Conservation (phyloP, 2,329 filamentous ascomycete genomes). For the Sarocladium brachiariae region DNA sequence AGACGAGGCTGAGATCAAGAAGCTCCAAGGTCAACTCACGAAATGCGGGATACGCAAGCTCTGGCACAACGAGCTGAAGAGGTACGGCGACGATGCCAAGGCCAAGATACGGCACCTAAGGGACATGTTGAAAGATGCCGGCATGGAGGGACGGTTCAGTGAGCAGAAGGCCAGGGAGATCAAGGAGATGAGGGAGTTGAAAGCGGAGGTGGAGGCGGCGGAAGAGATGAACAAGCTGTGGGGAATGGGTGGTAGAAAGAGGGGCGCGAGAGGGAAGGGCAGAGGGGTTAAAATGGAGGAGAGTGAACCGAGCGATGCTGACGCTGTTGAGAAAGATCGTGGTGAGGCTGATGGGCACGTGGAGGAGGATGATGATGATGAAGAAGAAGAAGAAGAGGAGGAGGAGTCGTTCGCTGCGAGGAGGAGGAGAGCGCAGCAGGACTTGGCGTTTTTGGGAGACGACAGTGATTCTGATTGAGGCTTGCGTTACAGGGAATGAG, state of each 20-base stretch:
- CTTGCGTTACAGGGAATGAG: too few species aligned
- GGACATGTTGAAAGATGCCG: constrained; percentile 68
- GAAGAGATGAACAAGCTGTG: constrained; percentile 74
- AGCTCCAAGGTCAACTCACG: constrained; percentile 73
- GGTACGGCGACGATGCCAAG: constrained; percentile 60
- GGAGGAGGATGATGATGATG: constrained; percentile 21
- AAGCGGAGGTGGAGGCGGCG: constrained; percentile 77
- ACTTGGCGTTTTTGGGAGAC: constrained; percentile 60
- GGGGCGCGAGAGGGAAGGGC: constrained; percentile 31
- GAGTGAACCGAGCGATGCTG: too few species aligned
- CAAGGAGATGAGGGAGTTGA: constrained; percentile 77
- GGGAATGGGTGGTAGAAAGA: constrained; percentile 46
- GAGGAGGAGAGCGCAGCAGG: constrained; percentile 41
- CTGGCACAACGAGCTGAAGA: constrained; percentile 79
- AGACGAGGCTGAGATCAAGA: constrained; percentile 77
- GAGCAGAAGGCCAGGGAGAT: constrained; percentile 78
- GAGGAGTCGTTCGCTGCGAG: constrained; percentile 33
- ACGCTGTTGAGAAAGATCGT: constrained; percentile 18
- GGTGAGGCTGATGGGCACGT: constrained; percentile 21
- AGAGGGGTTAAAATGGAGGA: constrained; percentile 25
- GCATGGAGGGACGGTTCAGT: constrained; percentile 86
- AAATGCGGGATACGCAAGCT: constrained; percentile 93
- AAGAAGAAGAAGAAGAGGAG: constrained; percentile 20
- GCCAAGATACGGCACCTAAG: constrained; percentile 80
- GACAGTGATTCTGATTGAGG: constrained; percentile 59